Evolutionary conservation across 306 rosid species (phyloP).

Genomic region (Hylodesmum podocarpum): DNA sequence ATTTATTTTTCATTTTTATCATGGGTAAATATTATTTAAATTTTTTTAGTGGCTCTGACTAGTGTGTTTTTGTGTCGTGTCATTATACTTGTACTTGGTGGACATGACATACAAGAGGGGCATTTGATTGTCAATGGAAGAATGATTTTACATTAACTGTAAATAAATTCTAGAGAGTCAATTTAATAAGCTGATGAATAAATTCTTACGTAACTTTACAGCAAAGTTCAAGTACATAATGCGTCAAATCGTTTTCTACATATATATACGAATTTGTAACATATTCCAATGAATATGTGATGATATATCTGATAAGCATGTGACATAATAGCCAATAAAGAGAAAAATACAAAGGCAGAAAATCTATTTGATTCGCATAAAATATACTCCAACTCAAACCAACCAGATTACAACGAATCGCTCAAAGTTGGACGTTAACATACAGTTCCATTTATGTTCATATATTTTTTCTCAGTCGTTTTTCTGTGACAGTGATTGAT

Average conservation of each 20-base stretch:
- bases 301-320: neutral
- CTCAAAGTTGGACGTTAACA: neutral
- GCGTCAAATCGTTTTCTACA: neutral
- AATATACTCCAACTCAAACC: conserved; percentile 15
- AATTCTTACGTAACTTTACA: neutral
- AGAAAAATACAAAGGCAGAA: neutral
- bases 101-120: neutral
- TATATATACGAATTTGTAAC: neutral
- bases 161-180: neutral
- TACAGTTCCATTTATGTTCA: neutral
- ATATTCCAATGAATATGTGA: neutral
- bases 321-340: neutral
- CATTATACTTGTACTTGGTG: neutral
- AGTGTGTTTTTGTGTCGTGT: neutral
- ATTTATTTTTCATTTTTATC: neutral
- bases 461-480: neutral
- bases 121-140: neutral
- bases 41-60: neutral
- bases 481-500: conserved; percentile 28
- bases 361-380: neutral
- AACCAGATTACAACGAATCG: conserved; percentile 3
- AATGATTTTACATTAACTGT: neutral
- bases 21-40: neutral
- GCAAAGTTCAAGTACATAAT: neutral
- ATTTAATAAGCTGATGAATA: neutral